These are phyloP conservation scores for Lipomyces sp. DNA, from an alignment of 805 yeast genomes.

Conservation along the genomic window DNA sequence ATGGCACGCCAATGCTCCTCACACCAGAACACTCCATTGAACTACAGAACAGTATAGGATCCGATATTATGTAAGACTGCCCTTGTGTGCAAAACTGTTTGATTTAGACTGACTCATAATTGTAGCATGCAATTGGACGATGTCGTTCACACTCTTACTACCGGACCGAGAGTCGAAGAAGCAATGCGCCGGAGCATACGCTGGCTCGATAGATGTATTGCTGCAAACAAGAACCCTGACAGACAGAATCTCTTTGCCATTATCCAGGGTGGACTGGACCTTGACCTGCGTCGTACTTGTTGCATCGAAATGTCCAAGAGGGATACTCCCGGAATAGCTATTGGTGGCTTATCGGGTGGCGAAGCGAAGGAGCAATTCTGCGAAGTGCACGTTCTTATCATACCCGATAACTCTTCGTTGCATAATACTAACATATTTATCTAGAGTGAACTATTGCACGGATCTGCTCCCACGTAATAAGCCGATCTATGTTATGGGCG, in stretches of 20 bases:
- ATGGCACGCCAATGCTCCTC: slow-evolving; percentile 53
- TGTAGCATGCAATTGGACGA: slow-evolving; percentile 52
- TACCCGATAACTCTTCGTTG: not conserved
- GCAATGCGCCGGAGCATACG: slow-evolving; percentile 51
- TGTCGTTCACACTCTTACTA: slow-evolving; percentile 52
- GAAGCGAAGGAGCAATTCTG: slow-evolving; percentile 52
- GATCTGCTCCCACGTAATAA: slow-evolving; percentile 49
- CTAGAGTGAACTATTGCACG: slow-evolving; percentile 48
- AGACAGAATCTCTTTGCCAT: slow-evolving; percentile 52
- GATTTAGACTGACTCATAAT: not conserved
- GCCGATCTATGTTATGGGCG: slow-evolving; percentile 55
- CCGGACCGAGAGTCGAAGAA: slow-evolving; percentile 53
- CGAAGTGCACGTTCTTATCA: slow-evolving; percentile 39
- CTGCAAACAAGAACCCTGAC: slow-evolving; percentile 51
- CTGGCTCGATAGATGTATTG: slow-evolving; percentile 53
- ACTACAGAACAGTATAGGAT: slow-evolving; percentile 52
- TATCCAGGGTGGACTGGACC: slow-evolving; percentile 54
- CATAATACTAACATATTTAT: not conserved
- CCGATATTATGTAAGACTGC: slow-evolving; percentile 48
- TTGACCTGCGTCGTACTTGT: slow-evolving; percentile 47
- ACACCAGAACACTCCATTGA: slow-evolving; percentile 56
- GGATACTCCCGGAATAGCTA: slow-evolving; percentile 55
- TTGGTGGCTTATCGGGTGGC: slow-evolving; percentile 55
- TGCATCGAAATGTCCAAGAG: slow-evolving; percentile 52
- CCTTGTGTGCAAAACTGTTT: not conserved